Percentiles rank a stretch among this genome's conserved stretches.
These are phyloP conservation scores for Parathielavia hyrcaniae DNA, from an alignment of 495 filamentous ascomycete species.

Conservation along the genomic window DNA sequence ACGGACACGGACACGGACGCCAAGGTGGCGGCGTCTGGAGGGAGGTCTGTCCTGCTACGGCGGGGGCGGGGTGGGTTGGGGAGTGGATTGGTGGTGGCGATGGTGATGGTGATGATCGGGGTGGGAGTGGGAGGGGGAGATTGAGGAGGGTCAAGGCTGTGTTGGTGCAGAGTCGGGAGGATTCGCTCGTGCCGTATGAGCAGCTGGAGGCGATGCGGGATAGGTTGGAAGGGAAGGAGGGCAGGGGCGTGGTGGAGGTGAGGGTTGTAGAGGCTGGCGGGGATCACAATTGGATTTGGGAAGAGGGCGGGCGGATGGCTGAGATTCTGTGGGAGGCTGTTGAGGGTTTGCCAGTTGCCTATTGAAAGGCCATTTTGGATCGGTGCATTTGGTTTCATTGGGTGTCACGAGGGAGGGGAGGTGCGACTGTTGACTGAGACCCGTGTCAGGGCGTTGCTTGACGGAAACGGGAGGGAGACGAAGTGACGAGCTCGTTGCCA, in stretches of 20 bases:
- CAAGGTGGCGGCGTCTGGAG: constrained; percentile 50
- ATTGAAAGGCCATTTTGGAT: background rate
- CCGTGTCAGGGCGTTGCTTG: no score
- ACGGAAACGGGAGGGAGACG: no score
- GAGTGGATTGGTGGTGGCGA: constrained; percentile 19
- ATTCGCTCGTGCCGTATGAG: constrained; percentile 30
- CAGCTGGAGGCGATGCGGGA: constrained; percentile 29
- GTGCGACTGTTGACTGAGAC: no score
- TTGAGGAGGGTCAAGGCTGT: constrained; percentile 25
- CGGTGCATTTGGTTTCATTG: no score
- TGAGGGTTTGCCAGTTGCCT: background rate
- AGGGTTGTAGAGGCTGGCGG: constrained; percentile 18
- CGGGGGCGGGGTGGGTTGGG: constrained; percentile 11
- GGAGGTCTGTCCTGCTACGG: constrained; percentile 45
- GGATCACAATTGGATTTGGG: constrained; percentile 29
- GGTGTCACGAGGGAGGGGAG: no score
- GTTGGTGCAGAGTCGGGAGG: constrained; percentile 33
- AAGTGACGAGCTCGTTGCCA: no score
- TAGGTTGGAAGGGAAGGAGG: constrained; percentile 16
- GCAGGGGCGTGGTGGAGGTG: constrained; percentile 7
- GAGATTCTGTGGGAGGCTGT: constrained; percentile 21
- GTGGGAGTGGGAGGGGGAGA: no score
- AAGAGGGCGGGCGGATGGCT: constrained; percentile 21
- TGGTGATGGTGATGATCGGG: constrained; percentile 14
- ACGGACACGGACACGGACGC: no score